Evolutionary conservation across 345 rosid species (phyloP).

Genomic region (Sisymbrium irio): DNA sequence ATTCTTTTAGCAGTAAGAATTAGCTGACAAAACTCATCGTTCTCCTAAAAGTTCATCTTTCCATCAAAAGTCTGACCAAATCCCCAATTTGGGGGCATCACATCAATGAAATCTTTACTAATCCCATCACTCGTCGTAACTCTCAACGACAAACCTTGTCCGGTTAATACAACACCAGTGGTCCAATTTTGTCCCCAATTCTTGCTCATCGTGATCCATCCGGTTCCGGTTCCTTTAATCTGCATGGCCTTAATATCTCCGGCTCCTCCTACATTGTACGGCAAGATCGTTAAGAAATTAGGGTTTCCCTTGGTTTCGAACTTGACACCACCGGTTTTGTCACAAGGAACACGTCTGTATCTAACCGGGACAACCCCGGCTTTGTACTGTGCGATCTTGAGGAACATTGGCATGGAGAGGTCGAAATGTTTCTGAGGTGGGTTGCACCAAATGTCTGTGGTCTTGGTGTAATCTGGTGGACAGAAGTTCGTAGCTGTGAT

Average conservation of each 20-base stretch:
- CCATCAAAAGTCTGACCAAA: constrained; percentile 18
- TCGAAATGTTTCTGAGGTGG: constrained; percentile 53
- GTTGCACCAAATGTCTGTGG: constrained; percentile 39
- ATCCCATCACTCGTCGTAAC: constrained; percentile 4
- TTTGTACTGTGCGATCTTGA: constrained; percentile 26
- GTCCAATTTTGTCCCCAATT: constrained; percentile 19
- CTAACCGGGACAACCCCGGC: constrained; percentile 45
- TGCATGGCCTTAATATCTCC: constrained; percentile 22
- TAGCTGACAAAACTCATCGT: neutral
- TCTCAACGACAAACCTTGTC: constrained; percentile 12
- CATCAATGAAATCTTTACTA: neutral
- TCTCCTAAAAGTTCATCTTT: constrained; percentile 9
- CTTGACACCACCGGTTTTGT: constrained; percentile 48
- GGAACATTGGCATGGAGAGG: constrained; percentile 44
- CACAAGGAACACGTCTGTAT: constrained; percentile 40
- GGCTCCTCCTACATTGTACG: constrained; percentile 36
- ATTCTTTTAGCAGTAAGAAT: neutral
- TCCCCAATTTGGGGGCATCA: constrained; percentile 29
- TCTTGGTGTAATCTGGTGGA: constrained; percentile 42
- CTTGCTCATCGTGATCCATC: constrained; percentile 8
- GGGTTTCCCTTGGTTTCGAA: constrained; percentile 39
- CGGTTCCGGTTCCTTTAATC: neutral
- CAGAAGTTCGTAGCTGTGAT: constrained; percentile 59
- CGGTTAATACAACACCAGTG: neutral
- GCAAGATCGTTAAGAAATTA: constrained; percentile 24